Evolutionary conservation across 2,329 filamentous ascomycete species (phyloP), one percentile per base, ranked within the genome.

Genomic region (Penicillium sp.): DNA sequence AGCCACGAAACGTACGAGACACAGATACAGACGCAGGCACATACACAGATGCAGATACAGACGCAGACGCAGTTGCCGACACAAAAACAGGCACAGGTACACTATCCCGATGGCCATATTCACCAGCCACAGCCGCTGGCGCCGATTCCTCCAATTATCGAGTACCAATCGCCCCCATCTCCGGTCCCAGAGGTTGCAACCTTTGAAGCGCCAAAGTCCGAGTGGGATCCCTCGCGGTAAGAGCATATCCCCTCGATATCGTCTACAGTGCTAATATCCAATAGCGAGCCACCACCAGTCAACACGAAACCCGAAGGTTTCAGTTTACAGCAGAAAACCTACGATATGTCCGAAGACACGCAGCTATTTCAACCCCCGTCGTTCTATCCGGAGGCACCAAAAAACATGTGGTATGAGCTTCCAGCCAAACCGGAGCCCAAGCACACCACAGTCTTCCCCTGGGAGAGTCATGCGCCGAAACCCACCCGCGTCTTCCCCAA

Each of bases 341-440:
- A 97, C 74, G 82, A 84, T 54, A 97, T 97, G 87, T 96, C 89
- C 53, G 83, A 83, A 53, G 89, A 92, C 71, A 80, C 81, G 17
- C 75, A 85, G 33, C 85, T 89, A 10, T 97, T 95, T 74, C 82
- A 90, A 51, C 84, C 92, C 31, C 92, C 92, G 17, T 74, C 78
- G 57, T 81, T 84, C 50, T 94, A 96, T 67, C 90, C 92, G 3
- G 89, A 90, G 67, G 90, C 91, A 17, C 91, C 92, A 0, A 88
- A 83, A 71, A 84, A 92, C 68, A 92, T 96, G 90, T 94, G 88
- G 82, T 96, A 94, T 70, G 80, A 93, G 65, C 83, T 95, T 35
- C 91, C 91, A 5, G 69, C 64, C 37, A 73, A 84, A 53, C 84
- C 84, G 22, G 80, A 84, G 45, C 77, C 81, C 61, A 82, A 78